Percentiles rank a stretch among this genome's conserved stretches.
These are phyloP conservation scores for Globisporangium rhizosaccharum DNA, from an alignment of 352 stramenopile species.

Conservation along the genomic window DNA sequence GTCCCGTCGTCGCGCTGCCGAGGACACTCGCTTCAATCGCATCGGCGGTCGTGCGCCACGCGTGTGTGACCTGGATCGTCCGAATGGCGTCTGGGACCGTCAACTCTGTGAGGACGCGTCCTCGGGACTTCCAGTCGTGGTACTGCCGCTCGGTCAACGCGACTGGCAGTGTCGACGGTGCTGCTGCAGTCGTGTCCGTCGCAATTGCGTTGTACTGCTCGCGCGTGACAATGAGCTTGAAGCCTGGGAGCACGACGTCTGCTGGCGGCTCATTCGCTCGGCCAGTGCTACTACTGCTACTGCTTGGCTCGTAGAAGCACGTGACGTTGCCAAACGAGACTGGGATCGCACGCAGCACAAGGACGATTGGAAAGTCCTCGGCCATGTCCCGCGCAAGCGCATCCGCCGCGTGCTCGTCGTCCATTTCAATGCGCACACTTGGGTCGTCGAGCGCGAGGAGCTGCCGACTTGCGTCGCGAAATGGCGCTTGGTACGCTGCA, in stretches of 20 bases:
- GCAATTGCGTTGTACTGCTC: constrained; percentile 19
- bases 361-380: constrained; percentile 55
- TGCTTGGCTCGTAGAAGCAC: constrained; percentile 62
- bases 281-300: background rate
- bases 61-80: constrained; percentile 54
- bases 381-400: constrained; percentile 56
- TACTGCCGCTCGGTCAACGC: constrained; percentile 9
- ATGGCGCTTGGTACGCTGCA: constrained; percentile 48
- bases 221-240: constrained; percentile 74
- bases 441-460: constrained; percentile 38
- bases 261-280: constrained; percentile 15
- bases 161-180: background rate
- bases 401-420: constrained; percentile 73
- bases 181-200: background rate
- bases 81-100: constrained; percentile 51
- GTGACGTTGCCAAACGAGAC: constrained; percentile 66
- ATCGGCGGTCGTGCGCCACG: constrained; percentile 46
- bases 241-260: constrained; percentile 57
- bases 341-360: constrained; percentile 64
- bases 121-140: constrained; percentile 47
- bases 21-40: constrained; percentile 36
- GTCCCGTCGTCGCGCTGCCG: background rate
- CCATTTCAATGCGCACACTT: constrained; percentile 25
- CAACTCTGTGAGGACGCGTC: constrained; percentile 50
- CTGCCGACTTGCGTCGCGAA: constrained; percentile 32